A percentile compares a stretch with the other conserved stretches of the same genome.
phyloP scores from a whole-genome alignment of 345 rosid genomes.

The Gossypium thurberi region DNA sequence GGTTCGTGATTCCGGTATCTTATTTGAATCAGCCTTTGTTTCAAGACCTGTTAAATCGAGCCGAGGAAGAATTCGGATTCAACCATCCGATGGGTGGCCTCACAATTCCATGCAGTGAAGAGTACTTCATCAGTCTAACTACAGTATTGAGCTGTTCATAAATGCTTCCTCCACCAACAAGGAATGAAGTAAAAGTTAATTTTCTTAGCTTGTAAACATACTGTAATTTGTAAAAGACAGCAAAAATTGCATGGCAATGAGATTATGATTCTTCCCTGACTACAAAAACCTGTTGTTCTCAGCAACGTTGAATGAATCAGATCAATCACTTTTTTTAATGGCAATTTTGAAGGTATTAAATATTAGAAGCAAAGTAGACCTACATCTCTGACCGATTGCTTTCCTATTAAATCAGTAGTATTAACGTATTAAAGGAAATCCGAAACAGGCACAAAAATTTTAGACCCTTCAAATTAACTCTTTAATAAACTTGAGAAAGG shows the following conservation, averaged over 20 bases:
- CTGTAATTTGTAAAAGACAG: slow-evolving; percentile 14
- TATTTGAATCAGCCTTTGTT: slow-evolving; percentile 16
- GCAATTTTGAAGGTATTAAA: background rate
- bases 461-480: no score
- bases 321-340: background rate
- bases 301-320: background rate
- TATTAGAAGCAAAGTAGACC: background rate
- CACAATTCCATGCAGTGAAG: slow-evolving; percentile 17
- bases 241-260: background rate
- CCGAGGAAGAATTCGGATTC: slow-evolving; percentile 22
- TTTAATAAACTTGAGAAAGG: no score
- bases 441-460: no score
- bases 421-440: no score
- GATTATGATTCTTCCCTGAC: background rate
- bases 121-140: slow-evolving; percentile 12
- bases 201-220: slow-evolving; percentile 5
- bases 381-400: background rate
- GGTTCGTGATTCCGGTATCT: slow-evolving; percentile 16
- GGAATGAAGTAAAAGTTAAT: background rate
- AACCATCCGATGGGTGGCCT: slow-evolving; percentile 18
- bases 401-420: no score
- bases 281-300: background rate
- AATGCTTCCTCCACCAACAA: background rate
- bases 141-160: slow-evolving; percentile 36
- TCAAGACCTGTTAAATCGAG: slow-evolving; percentile 12